Base-by-base conservation (phyloP, 139 green algal species). In the Volvox africanus region DNA sequence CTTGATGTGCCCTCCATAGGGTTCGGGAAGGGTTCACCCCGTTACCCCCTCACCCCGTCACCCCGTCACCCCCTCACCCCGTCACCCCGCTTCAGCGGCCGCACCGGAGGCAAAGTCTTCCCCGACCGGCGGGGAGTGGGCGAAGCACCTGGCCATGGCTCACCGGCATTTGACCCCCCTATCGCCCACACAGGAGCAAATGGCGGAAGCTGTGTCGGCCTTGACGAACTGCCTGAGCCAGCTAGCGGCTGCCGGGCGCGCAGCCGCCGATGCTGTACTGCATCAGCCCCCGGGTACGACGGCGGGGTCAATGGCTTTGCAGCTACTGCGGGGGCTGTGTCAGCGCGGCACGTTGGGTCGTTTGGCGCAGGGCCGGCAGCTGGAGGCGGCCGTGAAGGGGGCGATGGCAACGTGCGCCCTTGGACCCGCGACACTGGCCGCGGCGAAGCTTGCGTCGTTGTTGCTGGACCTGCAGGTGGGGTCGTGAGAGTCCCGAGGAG, bases 391-490 rank as follows among this genome's bases (percentile, higher is more conserved):
- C 30, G 18, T 37, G n/a, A 12, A 36, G 61, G 73, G 26, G 62
- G 67, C 62, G 75, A 68, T 86, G 67, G 36, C 28, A n/a, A 36
- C 9, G 12, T 83, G 79, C 65, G 22, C 16, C 2, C 18, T 80
- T 5, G 65, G 90, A 65, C 65, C 78, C 13, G 88, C 76, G 3
- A 91, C 61, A 1, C 67, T 71, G 61, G 33, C 76, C 32, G 84
- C 93, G 20, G 88, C 92, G 76, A 92, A 94, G 73, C 91, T 95
- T 26, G 65, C 94, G 13, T 89, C 62, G 73, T 79, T 90, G 79
- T 50, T 93, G 73, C 9, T 83, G 36, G 55, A 73, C 16, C 37
- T 92, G 21, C 36, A 92, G 33, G 32, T 92, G 83, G 33, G 24
- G 80, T 2, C 88, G 92, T 30, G 77, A 68, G 24, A 55, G 44